Conservation (phyloP, 2,329 filamentous ascomycete genomes). For the Alternaria infectoria region DNA sequence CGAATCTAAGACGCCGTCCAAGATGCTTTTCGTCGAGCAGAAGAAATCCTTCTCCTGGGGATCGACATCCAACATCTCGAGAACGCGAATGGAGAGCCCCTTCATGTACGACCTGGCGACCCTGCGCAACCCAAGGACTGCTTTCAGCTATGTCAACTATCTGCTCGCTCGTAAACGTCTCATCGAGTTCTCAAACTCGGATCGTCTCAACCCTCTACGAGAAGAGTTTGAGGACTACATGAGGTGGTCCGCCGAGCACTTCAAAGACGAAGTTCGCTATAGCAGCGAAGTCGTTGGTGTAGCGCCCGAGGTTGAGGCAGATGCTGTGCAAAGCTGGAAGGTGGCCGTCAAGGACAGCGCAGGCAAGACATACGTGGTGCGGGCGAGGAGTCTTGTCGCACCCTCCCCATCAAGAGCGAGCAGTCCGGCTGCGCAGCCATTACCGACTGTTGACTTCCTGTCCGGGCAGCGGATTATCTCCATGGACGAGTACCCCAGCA, state of each 20-base stretch:
- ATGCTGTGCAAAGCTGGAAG: conserved; percentile 34
- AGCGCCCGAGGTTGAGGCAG: conserved; percentile 28
- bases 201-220: conserved; percentile 45
- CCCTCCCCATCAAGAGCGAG: conserved; percentile 29
- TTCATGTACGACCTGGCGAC: conserved; percentile 48
- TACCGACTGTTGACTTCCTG: conserved; percentile 37
- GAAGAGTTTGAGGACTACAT: conserved; percentile 50
- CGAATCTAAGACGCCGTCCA: conserved; percentile 34
- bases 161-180: conserved; percentile 39
- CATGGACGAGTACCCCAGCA: conserved; percentile 38
- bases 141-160: conserved; percentile 46
- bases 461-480: conserved; percentile 44
- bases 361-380: conserved; percentile 32
- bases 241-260: conserved; percentile 44
- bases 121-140: conserved; percentile 43
- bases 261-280: conserved; percentile 41
- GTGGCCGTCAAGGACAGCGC: conserved; percentile 33
- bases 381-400: conserved; percentile 35
- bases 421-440: conserved; percentile 20
- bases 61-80: conserved; percentile 30
- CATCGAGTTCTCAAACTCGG: conserved; percentile 46
- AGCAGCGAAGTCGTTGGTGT: conserved; percentile 40
- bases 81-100: conserved; percentile 43
- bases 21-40: conserved; percentile 41
- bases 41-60: conserved; percentile 45